Conservation (phyloP, 805 yeast genomes). For the Sugiyamaella boreocaroliniensis region DNA sequence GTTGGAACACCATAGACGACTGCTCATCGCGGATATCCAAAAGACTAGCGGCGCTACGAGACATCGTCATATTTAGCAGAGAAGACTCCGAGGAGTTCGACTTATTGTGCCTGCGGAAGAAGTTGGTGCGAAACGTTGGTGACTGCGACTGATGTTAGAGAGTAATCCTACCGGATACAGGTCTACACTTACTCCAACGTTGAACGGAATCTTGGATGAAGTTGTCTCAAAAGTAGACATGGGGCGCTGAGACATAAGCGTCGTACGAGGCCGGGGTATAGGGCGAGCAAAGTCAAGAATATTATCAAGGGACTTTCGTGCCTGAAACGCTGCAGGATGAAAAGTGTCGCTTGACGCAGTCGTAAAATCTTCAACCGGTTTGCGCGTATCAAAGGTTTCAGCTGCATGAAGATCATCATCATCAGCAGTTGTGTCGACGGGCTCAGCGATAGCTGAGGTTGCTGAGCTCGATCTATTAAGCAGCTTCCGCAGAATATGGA, state of each 20-base stretch:
- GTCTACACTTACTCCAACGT: not conserved
- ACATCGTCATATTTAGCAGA: slow-evolving; percentile 23
- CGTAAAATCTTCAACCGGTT: not conserved
- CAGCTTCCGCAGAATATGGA: slow-evolving; percentile 46
- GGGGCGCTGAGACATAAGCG: slow-evolving; percentile 7
- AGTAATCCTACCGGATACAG: not conserved
- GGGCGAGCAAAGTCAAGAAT: slow-evolving; percentile 1
- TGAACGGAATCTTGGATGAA: not conserved
- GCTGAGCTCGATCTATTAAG: slow-evolving; percentile 24
- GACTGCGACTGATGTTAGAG: slow-evolving; percentile 24
- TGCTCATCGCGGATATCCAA: slow-evolving; percentile 5
- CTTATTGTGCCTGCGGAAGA: slow-evolving; percentile 59
- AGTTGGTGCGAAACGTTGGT: slow-evolving; percentile 35
- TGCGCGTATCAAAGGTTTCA: not conserved
- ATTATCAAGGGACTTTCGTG: slow-evolving; percentile 3
- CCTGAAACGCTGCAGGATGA: not conserved
- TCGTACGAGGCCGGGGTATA: slow-evolving; percentile 1
- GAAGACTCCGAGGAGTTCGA: slow-evolving; percentile 51
- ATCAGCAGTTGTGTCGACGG: not conserved
- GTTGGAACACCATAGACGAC: not conserved
- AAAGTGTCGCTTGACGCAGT: not conserved
- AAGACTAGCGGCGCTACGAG: slow-evolving; percentile 31
- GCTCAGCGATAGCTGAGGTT: not conserved
- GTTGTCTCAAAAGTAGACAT: slow-evolving; percentile 13
- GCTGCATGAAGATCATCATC: not conserved